A percentile compares a stretch with the other conserved stretches of the same genome.
These are phyloP conservation scores for Candida sanyaensis DNA, from an alignment of 1,139 yeast genomes.

Conservation along the genomic window DNA sequence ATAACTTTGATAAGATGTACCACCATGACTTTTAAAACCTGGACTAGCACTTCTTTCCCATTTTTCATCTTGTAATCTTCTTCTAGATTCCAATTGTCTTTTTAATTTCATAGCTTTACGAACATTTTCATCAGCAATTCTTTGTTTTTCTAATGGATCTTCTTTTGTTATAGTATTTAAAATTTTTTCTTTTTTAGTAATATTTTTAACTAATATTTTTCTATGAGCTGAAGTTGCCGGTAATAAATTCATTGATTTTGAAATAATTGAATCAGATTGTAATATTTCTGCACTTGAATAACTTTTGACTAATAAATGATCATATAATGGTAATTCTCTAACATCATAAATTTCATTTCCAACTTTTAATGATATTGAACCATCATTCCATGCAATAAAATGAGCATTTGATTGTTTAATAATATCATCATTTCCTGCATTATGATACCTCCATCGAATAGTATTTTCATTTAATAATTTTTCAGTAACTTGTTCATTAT, in stretches of 20 bases:
- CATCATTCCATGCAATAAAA: constrained; percentile 93
- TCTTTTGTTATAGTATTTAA: constrained; percentile 68
- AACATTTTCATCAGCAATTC: constrained; percentile 79
- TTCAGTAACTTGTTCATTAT: constrained; percentile 49
- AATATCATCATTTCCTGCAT: constrained; percentile 60
- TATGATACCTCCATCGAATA: constrained; percentile 88
- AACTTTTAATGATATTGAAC: constrained; percentile 77
- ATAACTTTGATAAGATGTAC: constrained; percentile 43
- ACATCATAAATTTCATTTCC: constrained; percentile 90
- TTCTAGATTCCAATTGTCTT: constrained; percentile 62
- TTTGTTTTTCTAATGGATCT: constrained; percentile 86
- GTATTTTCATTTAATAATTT: constrained; percentile 76
- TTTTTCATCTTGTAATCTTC: constrained; percentile 49
- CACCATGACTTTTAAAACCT: constrained; percentile 24
- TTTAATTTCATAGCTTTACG: constrained; percentile 68
- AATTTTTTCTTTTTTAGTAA: constrained; percentile 61
- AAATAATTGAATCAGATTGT: constrained; percentile 52
- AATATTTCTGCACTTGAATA: constrained; percentile 74
- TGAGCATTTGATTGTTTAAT: constrained; percentile 87
- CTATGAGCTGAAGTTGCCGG: constrained; percentile 89
- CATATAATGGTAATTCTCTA: constrained; percentile 62
- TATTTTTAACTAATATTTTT: constrained; percentile 72
- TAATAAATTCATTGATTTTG: constrained; percentile 67
- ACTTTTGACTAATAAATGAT: constrained; percentile 70
- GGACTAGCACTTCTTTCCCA: constrained; percentile 33